Percentiles rank a stretch among this genome's conserved stretches.
These are phyloP conservation scores for Rhizoclosmatium globosum DNA, from an alignment of 192 early-diverging fungal genomes.

Conservation along the genomic window DNA sequence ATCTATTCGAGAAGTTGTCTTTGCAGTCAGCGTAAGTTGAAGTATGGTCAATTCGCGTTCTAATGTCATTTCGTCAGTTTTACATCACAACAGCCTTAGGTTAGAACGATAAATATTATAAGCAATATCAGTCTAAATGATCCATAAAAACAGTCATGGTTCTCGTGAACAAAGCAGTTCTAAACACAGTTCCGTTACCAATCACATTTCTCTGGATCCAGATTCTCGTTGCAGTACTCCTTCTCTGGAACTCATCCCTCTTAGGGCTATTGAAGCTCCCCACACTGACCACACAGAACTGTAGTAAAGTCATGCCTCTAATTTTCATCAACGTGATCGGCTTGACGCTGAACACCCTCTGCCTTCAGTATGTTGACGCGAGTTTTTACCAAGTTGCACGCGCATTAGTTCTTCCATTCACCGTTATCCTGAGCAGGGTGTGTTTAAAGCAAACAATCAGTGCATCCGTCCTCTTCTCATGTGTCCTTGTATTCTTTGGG, in stretches of 20 bases:
- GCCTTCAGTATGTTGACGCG: constrained; percentile 66
- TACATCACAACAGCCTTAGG: constrained; percentile 48
- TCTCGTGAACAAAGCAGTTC: constrained; percentile 52
- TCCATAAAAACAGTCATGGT: constrained; percentile 38
- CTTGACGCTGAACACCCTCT: constrained; percentile 64
- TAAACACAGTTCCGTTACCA: constrained; percentile 58
- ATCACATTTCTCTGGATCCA: constrained; percentile 65
- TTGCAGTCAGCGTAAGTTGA: constrained; percentile 15
- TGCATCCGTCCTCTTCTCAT: constrained; percentile 43
- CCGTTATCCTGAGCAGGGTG: constrained; percentile 53
- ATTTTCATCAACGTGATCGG: constrained; percentile 64
- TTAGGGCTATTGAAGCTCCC: constrained; percentile 52
- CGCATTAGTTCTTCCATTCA: constrained; percentile 65
- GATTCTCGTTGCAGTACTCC: constrained; percentile 58
- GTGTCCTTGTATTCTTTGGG: constrained; percentile 58
- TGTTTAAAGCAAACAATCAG: constrained; percentile 50
- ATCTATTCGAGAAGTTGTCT: constrained; percentile 8
- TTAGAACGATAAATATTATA: constrained; percentile 3
- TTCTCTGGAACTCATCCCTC: constrained; percentile 41
- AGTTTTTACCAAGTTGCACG: constrained; percentile 70
- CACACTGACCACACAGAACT: constrained; percentile 35
- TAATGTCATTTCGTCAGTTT: constrained; percentile 8
- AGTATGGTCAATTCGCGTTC: neutral
- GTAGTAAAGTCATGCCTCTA: constrained; percentile 47
- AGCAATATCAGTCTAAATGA: neutral